A percentile compares a stretch with the other conserved stretches of the same genome.
phyloP scores from a whole-genome alignment of 345 rosid species.

The Acer saccharum region DNA sequence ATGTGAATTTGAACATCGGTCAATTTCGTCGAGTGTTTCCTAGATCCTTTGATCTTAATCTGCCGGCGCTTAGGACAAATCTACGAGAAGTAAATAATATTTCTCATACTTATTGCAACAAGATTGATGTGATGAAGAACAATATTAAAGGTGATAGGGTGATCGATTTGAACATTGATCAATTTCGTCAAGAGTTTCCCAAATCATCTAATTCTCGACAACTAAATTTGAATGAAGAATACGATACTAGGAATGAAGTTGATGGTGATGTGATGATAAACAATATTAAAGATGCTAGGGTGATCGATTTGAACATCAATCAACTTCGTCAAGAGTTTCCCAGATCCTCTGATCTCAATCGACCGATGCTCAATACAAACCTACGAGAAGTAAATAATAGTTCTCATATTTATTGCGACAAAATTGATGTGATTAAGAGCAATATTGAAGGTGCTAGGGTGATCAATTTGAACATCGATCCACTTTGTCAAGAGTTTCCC shows the following conservation, averaged over 20 bases:
- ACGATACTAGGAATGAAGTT: neutral
- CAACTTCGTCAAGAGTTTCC: neutral
- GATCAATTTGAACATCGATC: no score
- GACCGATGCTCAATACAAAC: neutral
- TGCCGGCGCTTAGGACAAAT: neutral
- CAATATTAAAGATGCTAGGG: neutral
- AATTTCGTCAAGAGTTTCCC: no score
- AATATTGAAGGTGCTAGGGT: no score
- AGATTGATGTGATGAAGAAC: no score
- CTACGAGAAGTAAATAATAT: neutral
- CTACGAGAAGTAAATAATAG: neutral
- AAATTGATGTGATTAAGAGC: no score
- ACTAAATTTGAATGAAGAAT: no score
- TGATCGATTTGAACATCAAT: neutral
- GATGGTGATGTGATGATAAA: neutral
- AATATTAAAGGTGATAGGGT: no score
- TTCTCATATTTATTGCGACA: neutral
- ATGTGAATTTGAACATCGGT: no score
- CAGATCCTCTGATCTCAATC: conserved; percentile 2
- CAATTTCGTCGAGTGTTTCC: neutral
- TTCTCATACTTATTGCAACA: neutral
- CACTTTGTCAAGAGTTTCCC: no score
- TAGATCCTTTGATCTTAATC: conserved; percentile 3
- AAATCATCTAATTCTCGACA: no score
- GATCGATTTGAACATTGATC: no score